A percentile compares a stretch with the other conserved stretches of the same genome.
These are phyloP conservation scores for Blastomyces gilchristii DNA, from an alignment of 2,329 filamentous ascomycete genomes.

Conservation along the genomic window DNA sequence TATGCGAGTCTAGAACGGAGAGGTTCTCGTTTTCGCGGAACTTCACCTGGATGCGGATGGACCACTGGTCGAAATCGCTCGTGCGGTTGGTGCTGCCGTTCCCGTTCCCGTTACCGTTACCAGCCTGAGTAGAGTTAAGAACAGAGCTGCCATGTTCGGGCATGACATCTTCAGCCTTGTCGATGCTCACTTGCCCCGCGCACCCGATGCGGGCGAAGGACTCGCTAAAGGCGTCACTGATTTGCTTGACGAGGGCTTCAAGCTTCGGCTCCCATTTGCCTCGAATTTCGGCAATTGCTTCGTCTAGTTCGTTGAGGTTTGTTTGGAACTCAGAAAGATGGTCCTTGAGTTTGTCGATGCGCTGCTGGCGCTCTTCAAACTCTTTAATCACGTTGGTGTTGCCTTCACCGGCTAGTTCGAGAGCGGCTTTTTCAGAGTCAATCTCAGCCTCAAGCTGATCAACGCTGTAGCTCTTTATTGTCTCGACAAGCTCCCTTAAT, in stretches of 20 bases:
- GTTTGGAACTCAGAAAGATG: conserved; percentile 48
- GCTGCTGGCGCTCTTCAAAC: conserved; percentile 60
- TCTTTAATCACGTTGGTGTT: conserved; percentile 66
- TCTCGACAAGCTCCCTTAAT: conserved; percentile 6
- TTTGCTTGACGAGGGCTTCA: conserved; percentile 64
- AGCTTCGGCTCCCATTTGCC: conserved; percentile 72
- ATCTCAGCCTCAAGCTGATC: conserved; percentile 65
- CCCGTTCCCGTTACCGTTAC: conserved; percentile 6
- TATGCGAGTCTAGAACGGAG: conserved; percentile 76
- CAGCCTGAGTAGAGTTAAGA: conserved; percentile 10
- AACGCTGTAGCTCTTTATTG: conserved; percentile 38
- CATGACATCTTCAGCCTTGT: conserved; percentile 51
- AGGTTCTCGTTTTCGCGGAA: conserved; percentile 82
- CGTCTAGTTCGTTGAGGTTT: conserved; percentile 46
- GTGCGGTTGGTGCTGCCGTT: conserved; percentile 22
- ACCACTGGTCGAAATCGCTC: conserved; percentile 88
- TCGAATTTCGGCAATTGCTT: conserved; percentile 56
- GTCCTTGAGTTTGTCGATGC: conserved; percentile 56
- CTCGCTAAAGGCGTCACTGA: conserved; percentile 82
- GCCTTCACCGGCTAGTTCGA: conserved; percentile 70
- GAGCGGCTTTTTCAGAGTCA: conserved; percentile 58
- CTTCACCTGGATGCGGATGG: conserved; percentile 86
- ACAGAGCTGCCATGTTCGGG: conserved; percentile 19
- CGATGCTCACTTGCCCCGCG: conserved; percentile 76
- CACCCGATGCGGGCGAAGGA: conserved; percentile 94